phyloP scores from a whole-genome alignment of 805 yeast genomes.

The Cyberlindnera samutprakarnensis region DNA sequence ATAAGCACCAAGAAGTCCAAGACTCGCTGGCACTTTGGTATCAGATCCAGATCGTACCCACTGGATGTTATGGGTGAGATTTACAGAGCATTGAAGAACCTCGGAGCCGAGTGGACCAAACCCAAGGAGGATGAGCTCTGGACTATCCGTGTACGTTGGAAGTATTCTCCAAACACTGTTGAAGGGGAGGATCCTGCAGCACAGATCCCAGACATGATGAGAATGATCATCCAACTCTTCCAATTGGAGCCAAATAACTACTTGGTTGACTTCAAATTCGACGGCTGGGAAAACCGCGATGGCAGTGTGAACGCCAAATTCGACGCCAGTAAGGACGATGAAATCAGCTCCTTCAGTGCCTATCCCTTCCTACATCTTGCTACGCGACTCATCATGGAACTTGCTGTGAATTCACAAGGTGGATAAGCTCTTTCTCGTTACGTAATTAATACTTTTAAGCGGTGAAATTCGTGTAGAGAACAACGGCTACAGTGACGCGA shows the following conservation, averaged over 20 bases:
- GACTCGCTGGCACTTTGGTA: constrained; percentile 98
- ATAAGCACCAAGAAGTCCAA: constrained; percentile 75
- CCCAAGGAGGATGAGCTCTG: constrained; percentile 93
- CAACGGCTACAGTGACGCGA: no score
- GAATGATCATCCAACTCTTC: constrained; percentile 93
- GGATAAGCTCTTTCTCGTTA: no score
- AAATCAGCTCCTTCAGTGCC: constrained; percentile 85
- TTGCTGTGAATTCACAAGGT: constrained; percentile 86
- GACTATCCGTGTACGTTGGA: constrained; percentile 96
- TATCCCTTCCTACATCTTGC: constrained; percentile 93
- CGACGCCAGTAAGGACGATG: constrained; percentile 42
- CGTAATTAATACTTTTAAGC: no score
- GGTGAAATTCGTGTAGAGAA: no score
- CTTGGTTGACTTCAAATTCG: constrained; percentile 93
- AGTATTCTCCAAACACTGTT: constrained; percentile 41
- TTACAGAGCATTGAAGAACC: constrained; percentile 83
- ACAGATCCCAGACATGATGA: constrained; percentile 70
- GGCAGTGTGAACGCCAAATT: constrained; percentile 25
- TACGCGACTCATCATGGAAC: constrained; percentile 87
- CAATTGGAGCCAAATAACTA: constrained; percentile 95
- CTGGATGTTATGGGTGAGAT: constrained; percentile 98
- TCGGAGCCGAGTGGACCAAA: constrained; percentile 96
- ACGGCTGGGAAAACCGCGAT: constrained; percentile 78
- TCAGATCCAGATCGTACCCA: constrained; percentile 91
- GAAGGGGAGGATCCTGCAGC: not conserved